Conservation (phyloP, 306 rosid genomes). For the Cercis canadensis region DNA sequence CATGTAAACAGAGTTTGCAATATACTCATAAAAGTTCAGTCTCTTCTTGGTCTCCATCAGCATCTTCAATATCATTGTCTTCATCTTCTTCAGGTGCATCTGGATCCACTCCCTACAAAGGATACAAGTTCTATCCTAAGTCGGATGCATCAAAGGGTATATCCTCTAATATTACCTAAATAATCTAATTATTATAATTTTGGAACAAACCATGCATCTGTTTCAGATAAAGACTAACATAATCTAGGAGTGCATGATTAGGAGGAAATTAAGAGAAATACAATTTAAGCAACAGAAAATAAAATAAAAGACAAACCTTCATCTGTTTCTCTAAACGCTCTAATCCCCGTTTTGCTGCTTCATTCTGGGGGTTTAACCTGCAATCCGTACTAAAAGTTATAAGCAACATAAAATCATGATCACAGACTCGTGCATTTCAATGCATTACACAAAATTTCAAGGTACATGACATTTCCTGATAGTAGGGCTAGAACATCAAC, state of each 20-base stretch:
- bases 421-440: slow-evolving; percentile 16
- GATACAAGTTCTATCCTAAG: slow-evolving; percentile 33
- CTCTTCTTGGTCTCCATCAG: slow-evolving; percentile 96
- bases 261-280: slow-evolving; percentile 26
- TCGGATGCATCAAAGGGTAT: slow-evolving; percentile 17
- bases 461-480: not conserved
- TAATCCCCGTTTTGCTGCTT: slow-evolving; percentile 93
- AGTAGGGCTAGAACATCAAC: not conserved
- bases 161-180: not conserved
- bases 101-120: slow-evolving; percentile 84
- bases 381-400: slow-evolving; percentile 38
- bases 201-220: slow-evolving; percentile 20
- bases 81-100: slow-evolving; percentile 99
- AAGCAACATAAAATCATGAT: slow-evolving; percentile 28
- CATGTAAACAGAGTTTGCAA: slow-evolving; percentile 11
- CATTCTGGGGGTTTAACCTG: slow-evolving; percentile 94
- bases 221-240: slow-evolving; percentile 19
- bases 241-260: slow-evolving; percentile 16
- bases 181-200: not conserved
- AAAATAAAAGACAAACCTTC: slow-evolving; percentile 67
- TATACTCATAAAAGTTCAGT: slow-evolving; percentile 70
- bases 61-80: slow-evolving; percentile 95
- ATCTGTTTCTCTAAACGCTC: slow-evolving; percentile 96
- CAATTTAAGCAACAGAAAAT: slow-evolving; percentile 13
- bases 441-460: too few species aligned